Percentiles rank a stretch among this genome's conserved stretches.
Evolutionary conservation across 176 grass and related monocot genomes (phyloP).

Genomic region (Elaeis guineensis): DNA sequence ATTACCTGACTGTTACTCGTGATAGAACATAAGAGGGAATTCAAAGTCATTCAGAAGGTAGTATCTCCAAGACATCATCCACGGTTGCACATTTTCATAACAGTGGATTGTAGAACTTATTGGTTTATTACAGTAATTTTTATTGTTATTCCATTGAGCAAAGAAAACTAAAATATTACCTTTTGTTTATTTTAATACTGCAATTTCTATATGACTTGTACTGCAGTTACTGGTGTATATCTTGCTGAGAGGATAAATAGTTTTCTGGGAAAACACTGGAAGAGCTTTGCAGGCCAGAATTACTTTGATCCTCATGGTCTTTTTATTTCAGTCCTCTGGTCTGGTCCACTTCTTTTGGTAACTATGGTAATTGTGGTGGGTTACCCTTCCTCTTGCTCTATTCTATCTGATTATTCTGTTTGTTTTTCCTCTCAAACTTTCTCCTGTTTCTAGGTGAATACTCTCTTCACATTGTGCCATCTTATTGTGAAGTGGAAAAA

Average conservation of each 20-base stretch:
- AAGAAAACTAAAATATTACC: background rate
- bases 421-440: background rate
- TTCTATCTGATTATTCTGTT: background rate
- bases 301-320: conserved; percentile 84
- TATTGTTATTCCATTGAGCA: background rate
- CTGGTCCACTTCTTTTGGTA: conserved; percentile 64
- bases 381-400: conserved; percentile 1
- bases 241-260: conserved; percentile 67
- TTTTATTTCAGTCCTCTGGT: conserved; percentile 89
- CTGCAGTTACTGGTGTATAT: conserved; percentile 83
- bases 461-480: conserved; percentile 57
- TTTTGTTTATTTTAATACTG: background rate
- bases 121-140: background rate
- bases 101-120: too few species aligned
- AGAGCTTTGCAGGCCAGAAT: conserved; percentile 83
- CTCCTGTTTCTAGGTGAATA: conserved; percentile 53
- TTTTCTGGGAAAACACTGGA: conserved; percentile 66
- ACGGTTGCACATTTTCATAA: too few species aligned
- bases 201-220: background rate
- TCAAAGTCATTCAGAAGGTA: too few species aligned
- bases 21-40: too few species aligned
- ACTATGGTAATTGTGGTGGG: conserved; percentile 72
- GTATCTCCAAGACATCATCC: too few species aligned
- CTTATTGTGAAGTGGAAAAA: conserved; percentile 85
- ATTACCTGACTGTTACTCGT: too few species aligned